Base-by-base conservation (phyloP, 768 basidiomycete genomes). In the Russula olivacea region DNA sequence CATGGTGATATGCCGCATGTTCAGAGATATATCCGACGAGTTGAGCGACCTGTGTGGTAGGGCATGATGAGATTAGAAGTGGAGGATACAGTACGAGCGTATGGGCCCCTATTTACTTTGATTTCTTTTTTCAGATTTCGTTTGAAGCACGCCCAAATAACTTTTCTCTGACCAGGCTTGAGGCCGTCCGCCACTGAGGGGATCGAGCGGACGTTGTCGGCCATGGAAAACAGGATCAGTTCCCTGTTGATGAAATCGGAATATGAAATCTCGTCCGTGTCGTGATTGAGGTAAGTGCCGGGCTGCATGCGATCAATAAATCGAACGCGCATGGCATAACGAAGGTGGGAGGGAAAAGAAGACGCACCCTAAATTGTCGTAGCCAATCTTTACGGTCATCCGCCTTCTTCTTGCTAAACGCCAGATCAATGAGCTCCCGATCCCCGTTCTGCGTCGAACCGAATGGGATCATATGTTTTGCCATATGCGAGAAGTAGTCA, bases 361-460 rank as follows among this genome's bases (percentile, higher is more conserved):
- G 23, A 52, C 76, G 61, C 69, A 89, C 93, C 79, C 83, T 93
- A 77, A 93, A 96, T 64, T 92, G 87, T 25, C 97, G 83, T 14
- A 99, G 77, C 97, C 97, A 99, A 61, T 99, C 97, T 74, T 99
- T 98, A 57, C 97, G 87, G 2, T 98, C 94, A 63, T 99, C 97
- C 0, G 94, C 91, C 72, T 96, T 98, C 81, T 98, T 98, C 84
- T 98, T 99, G 79, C 93, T 98, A 80, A 99, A 99, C 0, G 97
- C 97, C 60, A 99, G 86, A 45, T 99, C 97, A 64, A 99, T 96
- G 40, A 98, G 80, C 8, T 86, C 87, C 50, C 84, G 85, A 68
- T 98, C 97, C 2, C 87, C 93, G 0, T 87, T 82, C 70, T 89
- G 84, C 4, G 85, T 86, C 3, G 85, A 76, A 2, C 89, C 82